Conservation (phyloP, 352 stramenopile species). For the Phytopythium cucurbitacearum region DNA sequence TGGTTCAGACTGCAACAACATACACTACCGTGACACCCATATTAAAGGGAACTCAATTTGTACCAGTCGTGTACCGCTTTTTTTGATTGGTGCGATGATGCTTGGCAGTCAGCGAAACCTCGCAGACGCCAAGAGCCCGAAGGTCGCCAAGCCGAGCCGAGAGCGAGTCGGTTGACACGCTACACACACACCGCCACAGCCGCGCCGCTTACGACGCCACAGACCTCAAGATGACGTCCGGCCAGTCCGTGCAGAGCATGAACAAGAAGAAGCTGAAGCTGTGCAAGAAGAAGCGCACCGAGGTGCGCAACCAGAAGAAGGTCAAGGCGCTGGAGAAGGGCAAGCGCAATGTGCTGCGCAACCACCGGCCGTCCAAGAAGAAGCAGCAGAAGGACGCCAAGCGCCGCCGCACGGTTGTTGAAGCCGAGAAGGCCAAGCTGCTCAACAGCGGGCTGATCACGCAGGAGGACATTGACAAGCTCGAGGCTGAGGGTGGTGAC, state of each 20-base stretch:
- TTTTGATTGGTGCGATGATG: no score
- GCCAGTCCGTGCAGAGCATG: slow-evolving; percentile 64
- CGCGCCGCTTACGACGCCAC: no score
- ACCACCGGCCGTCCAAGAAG: slow-evolving; percentile 76
- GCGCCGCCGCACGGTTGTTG: slow-evolving; percentile 62
- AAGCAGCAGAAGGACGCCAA: slow-evolving; percentile 84
- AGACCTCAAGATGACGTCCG: slow-evolving; percentile 6
- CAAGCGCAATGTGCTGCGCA: slow-evolving; percentile 50
- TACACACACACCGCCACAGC: no score
- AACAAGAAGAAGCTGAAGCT: slow-evolving; percentile 90
- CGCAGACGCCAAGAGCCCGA: no score
- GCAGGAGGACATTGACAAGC: slow-evolving; percentile 80
- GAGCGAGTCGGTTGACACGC: no score
- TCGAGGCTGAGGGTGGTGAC: slow-evolving; percentile 47
- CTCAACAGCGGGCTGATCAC: slow-evolving; percentile 76
- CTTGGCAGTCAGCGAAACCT: no score
- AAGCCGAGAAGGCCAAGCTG: slow-evolving; percentile 73
- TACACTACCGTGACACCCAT: no score
- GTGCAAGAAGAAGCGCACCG: slow-evolving; percentile 75
- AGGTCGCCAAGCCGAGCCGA: no score
- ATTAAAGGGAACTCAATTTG: no score
- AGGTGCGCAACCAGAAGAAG: slow-evolving; percentile 80
- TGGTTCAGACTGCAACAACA: no score
- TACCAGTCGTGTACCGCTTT: no score
- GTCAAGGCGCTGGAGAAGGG: slow-evolving; percentile 58